Evolutionary conservation across 192 early-diverging fungal genomes (phyloP).

Genomic region (Rhizoclosmatium sp.): DNA sequence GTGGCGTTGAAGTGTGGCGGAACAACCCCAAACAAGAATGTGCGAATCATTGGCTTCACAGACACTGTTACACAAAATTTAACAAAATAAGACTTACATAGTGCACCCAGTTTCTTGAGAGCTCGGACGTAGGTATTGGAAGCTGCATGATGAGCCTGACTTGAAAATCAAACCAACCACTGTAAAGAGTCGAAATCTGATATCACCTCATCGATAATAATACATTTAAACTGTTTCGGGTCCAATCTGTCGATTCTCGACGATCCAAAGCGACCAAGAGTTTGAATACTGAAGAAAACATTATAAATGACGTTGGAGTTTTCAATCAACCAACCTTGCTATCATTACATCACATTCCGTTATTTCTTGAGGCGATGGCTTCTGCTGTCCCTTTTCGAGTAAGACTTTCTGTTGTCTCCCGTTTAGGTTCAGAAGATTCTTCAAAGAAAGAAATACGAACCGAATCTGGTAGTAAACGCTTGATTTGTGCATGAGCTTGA

Average conservation of each 20-base stretch:
- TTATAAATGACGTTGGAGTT: no score
- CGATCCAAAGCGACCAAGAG: conserved; percentile 69
- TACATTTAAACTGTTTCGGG: conserved; percentile 80
- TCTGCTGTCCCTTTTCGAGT: conserved; percentile 54
- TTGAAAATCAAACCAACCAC: no score
- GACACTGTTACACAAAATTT: no score
- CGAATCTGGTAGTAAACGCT: conserved; percentile 56
- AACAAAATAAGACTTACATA: no score
- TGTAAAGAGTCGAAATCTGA: no score
- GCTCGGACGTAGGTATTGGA: conserved; percentile 76
- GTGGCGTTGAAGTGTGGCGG: conserved; percentile 86
- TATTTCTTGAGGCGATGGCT: conserved; percentile 56
- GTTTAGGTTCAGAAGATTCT: no score
- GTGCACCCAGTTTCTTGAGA: conserved; percentile 71
- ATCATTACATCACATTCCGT: conserved; percentile 14
- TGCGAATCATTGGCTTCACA: conserved; percentile 45
- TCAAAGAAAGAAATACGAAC: not conserved
- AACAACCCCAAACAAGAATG: conserved; percentile 90
- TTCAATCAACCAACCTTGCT: conserved; percentile 46
- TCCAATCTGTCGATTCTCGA: conserved; percentile 71
- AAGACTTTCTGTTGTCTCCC: no score
- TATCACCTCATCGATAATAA: conserved; percentile 85
- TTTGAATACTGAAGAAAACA: conserved; percentile 64
- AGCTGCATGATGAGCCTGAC: conserved; percentile 91
- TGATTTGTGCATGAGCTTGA: conserved; percentile 80